phyloP scores from a whole-genome alignment of 495 filamentous ascomycete species.

The Copromyces sp. region DNA sequence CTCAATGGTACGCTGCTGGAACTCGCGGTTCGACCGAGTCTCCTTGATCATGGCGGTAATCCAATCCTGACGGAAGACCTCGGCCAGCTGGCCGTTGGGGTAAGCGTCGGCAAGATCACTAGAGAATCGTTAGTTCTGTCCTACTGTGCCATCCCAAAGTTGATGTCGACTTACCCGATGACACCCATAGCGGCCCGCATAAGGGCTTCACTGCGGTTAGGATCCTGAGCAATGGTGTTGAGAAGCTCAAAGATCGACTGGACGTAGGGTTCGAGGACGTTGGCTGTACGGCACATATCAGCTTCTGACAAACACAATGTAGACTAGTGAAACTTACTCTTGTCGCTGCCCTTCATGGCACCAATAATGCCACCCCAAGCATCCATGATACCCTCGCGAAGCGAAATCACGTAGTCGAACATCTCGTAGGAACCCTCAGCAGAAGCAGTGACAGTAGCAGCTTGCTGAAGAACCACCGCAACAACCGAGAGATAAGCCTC shows the following conservation, averaged over 20 bases:
- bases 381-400: conserved; percentile 97
- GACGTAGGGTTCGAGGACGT: conserved; percentile 63
- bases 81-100: conserved; percentile 75
- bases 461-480: conserved; percentile 87
- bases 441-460: conserved; percentile 63
- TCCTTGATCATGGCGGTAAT: conserved; percentile 78
- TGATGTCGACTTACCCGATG: conserved; percentile 58
- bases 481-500: conserved; percentile 88
- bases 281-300: conserved; percentile 34
- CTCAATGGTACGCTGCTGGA: conserved; percentile 70
- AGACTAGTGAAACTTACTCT: conserved; percentile 44
- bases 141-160: not conserved
- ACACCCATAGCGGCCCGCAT: conserved; percentile 93
- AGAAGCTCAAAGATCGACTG: conserved; percentile 84
- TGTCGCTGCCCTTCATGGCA: conserved; percentile 74
- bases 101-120: conserved; percentile 93
- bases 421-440: conserved; percentile 74
- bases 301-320: not conserved
- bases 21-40: conserved; percentile 74
- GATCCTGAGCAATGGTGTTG: conserved; percentile 67
- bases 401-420: conserved; percentile 87
- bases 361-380: conserved; percentile 94
- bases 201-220: conserved; percentile 79
- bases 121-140: not conserved
- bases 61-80: conserved; percentile 86